Evolutionary conservation across 805 yeast species (phyloP), one percentile per base, ranked within the genome.

Genomic region (Candida corydali): DNA sequence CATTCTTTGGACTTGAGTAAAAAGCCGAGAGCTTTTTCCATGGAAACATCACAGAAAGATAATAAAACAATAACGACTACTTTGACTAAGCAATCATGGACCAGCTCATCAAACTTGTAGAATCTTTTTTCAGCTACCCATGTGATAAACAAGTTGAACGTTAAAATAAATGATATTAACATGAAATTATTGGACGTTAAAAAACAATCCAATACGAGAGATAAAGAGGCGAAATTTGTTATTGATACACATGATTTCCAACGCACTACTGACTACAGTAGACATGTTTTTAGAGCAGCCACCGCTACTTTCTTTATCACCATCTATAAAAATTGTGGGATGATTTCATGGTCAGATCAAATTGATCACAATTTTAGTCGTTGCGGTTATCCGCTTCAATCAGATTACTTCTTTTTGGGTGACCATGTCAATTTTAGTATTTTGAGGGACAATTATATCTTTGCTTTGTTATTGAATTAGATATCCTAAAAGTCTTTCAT

Each of bases 241-340:
- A 57, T 81, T 31, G 57, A 76, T 10, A 51, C 68, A 3, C 59
- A 68, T 46, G 86, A 81, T 49, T 68, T 81, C 30, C 78, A 73
- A 51, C 61, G 65, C 44, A 69, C 81, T 30, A 73, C 82, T 52
- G 66, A 75, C 15, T 73, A 68, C 43, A 72, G 84, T 4, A 63
- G 86, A 39, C 74, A 77, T 33, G 65, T 79, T 82, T 38, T 51
- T 80, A 54, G 65, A 61, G 8, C 89, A 82, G 48, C 88, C 89
- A 7, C 70, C 80, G 23, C 54, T 82, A 36, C 62, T 82, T 41
- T 76, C 78, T 45, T 59, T 82, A 42, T 78, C 83, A 2, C 82
- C 93, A 0, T 89, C 93, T 0, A 89, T 84, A 3, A 85, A 85
- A 55, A 76, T 85, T 40, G 91, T 84, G 5, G 93, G 93, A 29